Conservation (phyloP, 2,329 filamentous ascomycete genomes). For the Fusarium ambrosium region DNA sequence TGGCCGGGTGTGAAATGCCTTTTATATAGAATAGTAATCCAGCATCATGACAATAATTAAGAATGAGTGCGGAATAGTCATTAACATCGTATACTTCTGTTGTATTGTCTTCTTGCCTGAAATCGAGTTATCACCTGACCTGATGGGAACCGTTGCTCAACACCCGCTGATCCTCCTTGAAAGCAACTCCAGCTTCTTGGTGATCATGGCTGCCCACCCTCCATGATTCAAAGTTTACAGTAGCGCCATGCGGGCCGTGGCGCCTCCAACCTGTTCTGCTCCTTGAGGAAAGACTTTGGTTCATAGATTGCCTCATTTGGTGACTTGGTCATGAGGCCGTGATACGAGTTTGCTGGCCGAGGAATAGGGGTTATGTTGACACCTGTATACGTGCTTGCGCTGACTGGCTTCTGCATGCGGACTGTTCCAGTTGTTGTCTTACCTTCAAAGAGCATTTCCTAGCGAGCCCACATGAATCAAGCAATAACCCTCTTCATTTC, state of each 20-base stretch:
- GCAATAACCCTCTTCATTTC: conserved; percentile 31
- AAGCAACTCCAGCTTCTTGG: not conserved
- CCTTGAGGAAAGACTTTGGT: conserved; percentile 2
- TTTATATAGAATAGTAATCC: not conserved
- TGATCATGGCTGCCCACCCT: conserved; percentile 16
- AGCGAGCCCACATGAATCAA: conserved; percentile 3
- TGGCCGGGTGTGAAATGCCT: not conserved
- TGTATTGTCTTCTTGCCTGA: not conserved
- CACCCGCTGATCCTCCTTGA: not conserved
- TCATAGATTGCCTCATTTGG: conserved; percentile 14
- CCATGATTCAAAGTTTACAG: conserved; percentile 25
- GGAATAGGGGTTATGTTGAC: not conserved
- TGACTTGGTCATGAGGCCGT: conserved; percentile 1
- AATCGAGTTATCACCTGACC: not conserved
- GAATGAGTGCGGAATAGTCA: not conserved
- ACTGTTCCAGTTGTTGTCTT: not conserved
- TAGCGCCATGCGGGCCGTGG: conserved; percentile 36
- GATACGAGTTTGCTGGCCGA: not conserved
- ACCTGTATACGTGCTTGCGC: not conserved
- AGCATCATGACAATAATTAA: not conserved
- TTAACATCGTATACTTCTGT: not conserved
- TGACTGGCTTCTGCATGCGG: not conserved
- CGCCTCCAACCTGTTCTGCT: conserved; percentile 18
- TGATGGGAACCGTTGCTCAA: not conserved
- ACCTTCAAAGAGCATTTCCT: not conserved